Conservation (phyloP, 148 eudicot species). For the Pharnaceum exiguum region DNA sequence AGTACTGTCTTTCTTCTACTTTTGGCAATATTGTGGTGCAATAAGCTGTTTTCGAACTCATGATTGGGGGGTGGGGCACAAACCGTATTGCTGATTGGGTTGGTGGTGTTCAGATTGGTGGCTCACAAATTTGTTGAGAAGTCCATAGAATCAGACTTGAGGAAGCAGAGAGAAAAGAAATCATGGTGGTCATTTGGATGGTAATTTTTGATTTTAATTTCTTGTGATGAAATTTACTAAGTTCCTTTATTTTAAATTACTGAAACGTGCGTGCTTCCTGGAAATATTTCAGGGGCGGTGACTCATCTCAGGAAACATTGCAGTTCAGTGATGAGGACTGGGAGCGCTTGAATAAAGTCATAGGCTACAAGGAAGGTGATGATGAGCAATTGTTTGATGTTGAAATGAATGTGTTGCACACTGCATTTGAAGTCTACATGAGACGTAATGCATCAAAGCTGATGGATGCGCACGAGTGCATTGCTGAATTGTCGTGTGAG, state of each 20-base stretch:
- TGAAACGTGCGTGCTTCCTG: no score
- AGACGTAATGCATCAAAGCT: conserved; percentile 94
- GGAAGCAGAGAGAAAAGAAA: conserved; percentile 60
- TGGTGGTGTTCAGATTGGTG: conserved; percentile 64
- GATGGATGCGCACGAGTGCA: conserved; percentile 47
- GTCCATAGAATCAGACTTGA: conserved; percentile 55
- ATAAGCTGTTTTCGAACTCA: neutral
- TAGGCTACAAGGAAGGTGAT: conserved; percentile 85
- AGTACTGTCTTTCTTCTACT: neutral
- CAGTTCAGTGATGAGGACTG: conserved; percentile 73
- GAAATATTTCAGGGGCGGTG: conserved; percentile 58
- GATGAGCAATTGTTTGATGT: conserved; percentile 43
- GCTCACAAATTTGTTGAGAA: conserved; percentile 91
- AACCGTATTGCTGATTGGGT: no score
- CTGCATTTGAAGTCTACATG: conserved; percentile 82
- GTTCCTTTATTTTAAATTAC: neutral
- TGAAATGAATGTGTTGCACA: conserved; percentile 50
- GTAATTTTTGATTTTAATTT: conserved; percentile 24
- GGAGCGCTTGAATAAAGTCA: conserved; percentile 76
- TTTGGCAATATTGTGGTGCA: neutral
- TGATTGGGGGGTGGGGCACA: no score
- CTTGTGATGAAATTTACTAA: conserved; percentile 2
- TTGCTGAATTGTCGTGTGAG: conserved; percentile 92
- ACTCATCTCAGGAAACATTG: conserved; percentile 53
- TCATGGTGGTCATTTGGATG: conserved; percentile 99